Evolutionary conservation across 2,329 filamentous ascomycete genomes (phyloP), one percentile per base, ranked within the genome.

Genomic region (Xylaria sp.): DNA sequence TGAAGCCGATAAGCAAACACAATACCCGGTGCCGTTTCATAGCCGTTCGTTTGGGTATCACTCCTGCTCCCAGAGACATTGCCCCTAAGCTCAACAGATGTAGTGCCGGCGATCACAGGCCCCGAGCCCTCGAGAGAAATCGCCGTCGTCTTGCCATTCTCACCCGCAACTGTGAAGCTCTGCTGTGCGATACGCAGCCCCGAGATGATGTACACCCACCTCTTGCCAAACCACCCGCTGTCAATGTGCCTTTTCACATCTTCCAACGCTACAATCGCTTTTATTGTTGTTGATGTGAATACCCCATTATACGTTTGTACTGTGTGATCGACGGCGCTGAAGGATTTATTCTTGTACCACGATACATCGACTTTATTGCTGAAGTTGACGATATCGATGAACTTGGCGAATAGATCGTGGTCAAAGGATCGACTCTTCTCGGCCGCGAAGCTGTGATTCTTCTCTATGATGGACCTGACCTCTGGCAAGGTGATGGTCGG

Each of bases 1-100:
- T 57, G 55, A 7, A 58, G 55, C 37, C 37, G 55, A 37, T 51
- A 58, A 37, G 55, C 55, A 46, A 58, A 51, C 25, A 58, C 55
- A 28, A 58, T 58, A 12, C 55, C 55, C 12, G 55, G 55, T 23
- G 55, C 55, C 21, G 55, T 58, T 4, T 35, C 6, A 35, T 51
- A 58, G 17, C n/a, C 33, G 37, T 35, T 25, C 15, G 46, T 35
- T n/a, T 35, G 12, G 21, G 37, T 51, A 5, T 42, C 51, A 12
- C 37, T 35, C 15, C 25, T 5, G 4, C 33, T 19, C 14, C 31
- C 6, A 11, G 23, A 35, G 12, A 31, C 23, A n/a, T 31, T 45
- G 15, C 35, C 55, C 21, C 55, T 46, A 25, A 58, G 2, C 25
- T 58, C 55, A 14, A 35, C 25, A 28, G 46, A 25, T n/a, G 37